phyloP scores from a whole-genome alignment of 108 stramenopile species.

The Craspedostauros australis region DNA sequence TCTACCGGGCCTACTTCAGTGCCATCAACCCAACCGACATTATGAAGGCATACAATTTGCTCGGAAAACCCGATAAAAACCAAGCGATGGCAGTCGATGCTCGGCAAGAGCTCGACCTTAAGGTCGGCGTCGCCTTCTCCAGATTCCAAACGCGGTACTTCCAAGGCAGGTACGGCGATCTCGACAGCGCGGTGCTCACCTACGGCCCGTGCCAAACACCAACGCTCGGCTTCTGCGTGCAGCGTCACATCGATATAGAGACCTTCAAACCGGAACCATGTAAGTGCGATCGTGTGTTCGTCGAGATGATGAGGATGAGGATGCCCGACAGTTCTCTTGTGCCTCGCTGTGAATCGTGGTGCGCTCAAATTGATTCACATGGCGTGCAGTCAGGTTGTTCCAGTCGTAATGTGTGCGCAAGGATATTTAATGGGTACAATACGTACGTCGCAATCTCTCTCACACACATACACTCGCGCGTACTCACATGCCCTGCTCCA shows the following conservation, averaged over 20 bases:
- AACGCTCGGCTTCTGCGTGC: constrained; percentile 93
- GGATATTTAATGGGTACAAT: too few species aligned
- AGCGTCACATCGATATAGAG: constrained; percentile 89
- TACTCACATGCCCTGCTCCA: too few species aligned
- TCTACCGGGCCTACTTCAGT: constrained; percentile 92
- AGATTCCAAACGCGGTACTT: constrained; percentile 92
- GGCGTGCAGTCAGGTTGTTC: too few species aligned
- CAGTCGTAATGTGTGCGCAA: too few species aligned
- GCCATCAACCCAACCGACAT: constrained; percentile 93
- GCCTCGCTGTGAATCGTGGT: too few species aligned
- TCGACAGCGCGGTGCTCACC: constrained; percentile 81
- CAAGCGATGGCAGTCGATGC: constrained; percentile 91
- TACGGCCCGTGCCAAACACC: constrained; percentile 99
- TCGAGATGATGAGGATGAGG: too few species aligned
- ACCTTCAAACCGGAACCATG: constrained; percentile 90
- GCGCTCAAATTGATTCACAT: too few species aligned
- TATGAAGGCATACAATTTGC: constrained; percentile 73
- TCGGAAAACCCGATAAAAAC: constrained; percentile 84
- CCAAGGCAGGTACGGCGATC: constrained; percentile 85
- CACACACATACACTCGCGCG: too few species aligned
- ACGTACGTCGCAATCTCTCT: too few species aligned
- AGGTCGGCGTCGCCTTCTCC: constrained; percentile 94
- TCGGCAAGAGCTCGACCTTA: constrained; percentile 93
- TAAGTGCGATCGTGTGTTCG: too few species aligned
- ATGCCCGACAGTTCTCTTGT: too few species aligned